Base-by-base conservation (phyloP, 495 filamentous ascomycete species). In the Talaromyces ruber region DNA sequence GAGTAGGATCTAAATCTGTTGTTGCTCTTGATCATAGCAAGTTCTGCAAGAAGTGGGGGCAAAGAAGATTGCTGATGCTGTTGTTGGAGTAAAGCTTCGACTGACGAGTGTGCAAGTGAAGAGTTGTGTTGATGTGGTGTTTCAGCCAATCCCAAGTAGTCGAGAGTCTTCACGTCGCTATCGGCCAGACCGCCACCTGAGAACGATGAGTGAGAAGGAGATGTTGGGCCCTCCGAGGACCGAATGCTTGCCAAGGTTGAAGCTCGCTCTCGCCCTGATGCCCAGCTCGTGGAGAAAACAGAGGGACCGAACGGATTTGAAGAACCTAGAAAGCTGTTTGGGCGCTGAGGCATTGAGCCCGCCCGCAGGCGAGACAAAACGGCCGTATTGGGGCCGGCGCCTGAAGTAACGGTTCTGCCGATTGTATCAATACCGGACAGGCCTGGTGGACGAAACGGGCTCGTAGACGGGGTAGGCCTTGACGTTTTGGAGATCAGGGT, bases 1-100 rank as follows among this genome's bases (percentile, higher is more conserved):
- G 94, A 98, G 71, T 97, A 98, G 29, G 94, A 98, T 18, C 94
- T 86, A 74, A 97, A 92, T 52, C 94, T 84, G 72, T 89, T 98
- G 59, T 88, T 82, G 63, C 86, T 91, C 72, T 88, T 90, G 64
- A 85, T 86, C 66, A 90, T 84, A 54, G 85, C 85, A 67, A 94
- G 76, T 63, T 90, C 90, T 53, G 89, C 89, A n/a, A 96, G 76
- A 65, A 92, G 87, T 4, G 89, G 88, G 55, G 83, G 85, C 32
- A 87, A 71, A 30, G 80, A 76, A 30, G 81, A 76, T 61, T 78
- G 74, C 63, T 84, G 73, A 62, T 78, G 74, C 63, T 81, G 82
- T 60, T 81, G 82, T 58, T 81, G 79, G n/a, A 81, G 70, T 25
- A 78, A 64, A 39, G 72, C 69, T 59, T 79, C 75, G 62, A 76